These are phyloP conservation scores for Tulasnella sp. DNA, from an alignment of 768 basidiomycete genomes.

Conservation along the genomic window DNA sequence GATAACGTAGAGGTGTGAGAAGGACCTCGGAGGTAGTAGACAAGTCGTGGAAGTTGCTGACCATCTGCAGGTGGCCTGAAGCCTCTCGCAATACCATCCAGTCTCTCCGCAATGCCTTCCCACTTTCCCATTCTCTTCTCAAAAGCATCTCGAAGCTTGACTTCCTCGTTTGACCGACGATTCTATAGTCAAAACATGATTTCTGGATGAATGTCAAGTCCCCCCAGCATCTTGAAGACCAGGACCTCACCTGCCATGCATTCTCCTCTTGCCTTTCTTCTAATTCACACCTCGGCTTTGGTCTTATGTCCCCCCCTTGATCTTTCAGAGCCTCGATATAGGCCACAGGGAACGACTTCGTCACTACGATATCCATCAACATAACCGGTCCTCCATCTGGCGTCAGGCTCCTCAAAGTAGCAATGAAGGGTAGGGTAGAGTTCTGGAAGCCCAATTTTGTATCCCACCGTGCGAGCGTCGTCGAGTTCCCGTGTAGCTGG, in stretches of 20 bases:
- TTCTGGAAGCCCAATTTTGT: constrained; percentile 67
- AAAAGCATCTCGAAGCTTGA: constrained; percentile 44
- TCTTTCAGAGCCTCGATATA: constrained; percentile 55
- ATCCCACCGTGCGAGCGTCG: constrained; percentile 81
- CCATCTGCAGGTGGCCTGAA: constrained; percentile 28
- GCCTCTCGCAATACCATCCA: constrained; percentile 47
- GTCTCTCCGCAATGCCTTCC: constrained; percentile 51
- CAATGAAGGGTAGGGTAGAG: constrained; percentile 42
- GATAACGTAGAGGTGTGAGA: not conserved
- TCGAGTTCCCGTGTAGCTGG: constrained; percentile 69
- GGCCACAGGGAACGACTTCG: constrained; percentile 65
- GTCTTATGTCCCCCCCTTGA: constrained; percentile 38
- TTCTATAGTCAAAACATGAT: constrained; percentile 31
- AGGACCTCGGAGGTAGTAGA: constrained; percentile 21
- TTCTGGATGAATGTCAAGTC: not conserved
- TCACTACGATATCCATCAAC: constrained; percentile 60
- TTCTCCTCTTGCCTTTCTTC: constrained; percentile 55
- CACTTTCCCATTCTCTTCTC: constrained; percentile 44
- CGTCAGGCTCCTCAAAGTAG: constrained; percentile 67
- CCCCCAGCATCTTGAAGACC: not conserved
- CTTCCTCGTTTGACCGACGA: constrained; percentile 46
- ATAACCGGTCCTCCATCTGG: constrained; percentile 70
- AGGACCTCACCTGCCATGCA: constrained; percentile 53
- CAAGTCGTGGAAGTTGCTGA: constrained; percentile 21
- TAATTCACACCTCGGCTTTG: constrained; percentile 47